A percentile compares a stretch with the other conserved stretches of the same genome.
These are phyloP conservation scores for Epichloe coenophiala DNA, from an alignment of 2,329 filamentous ascomycete genomes.

Conservation along the genomic window DNA sequence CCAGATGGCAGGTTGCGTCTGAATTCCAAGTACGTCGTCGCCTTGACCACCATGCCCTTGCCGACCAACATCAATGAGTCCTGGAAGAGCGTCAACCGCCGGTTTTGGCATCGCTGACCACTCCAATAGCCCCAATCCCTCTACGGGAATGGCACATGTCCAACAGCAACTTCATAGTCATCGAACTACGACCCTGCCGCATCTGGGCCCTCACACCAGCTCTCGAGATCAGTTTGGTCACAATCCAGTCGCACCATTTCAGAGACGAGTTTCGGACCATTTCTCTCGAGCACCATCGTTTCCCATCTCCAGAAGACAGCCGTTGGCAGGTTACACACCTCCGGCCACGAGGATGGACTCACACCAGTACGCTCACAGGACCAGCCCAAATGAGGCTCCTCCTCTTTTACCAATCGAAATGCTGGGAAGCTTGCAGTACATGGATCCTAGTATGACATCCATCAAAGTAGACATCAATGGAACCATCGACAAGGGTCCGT, in stretches of 20 bases:
- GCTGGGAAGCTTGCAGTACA: slow-evolving; percentile 48
- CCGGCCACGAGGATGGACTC: slow-evolving; percentile 37
- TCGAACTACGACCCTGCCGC: slow-evolving; percentile 36
- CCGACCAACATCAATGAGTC: slow-evolving; percentile 1
- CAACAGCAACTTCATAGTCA: slow-evolving; percentile 23
- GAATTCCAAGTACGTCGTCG: slow-evolving; percentile 39
- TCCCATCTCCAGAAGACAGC: slow-evolving; percentile 32
- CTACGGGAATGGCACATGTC: slow-evolving; percentile 44
- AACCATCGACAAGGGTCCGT: slow-evolving; percentile 82
- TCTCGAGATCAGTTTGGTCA: slow-evolving; percentile 39
- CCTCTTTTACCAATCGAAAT: slow-evolving; percentile 37
- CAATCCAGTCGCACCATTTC: slow-evolving; percentile 34
- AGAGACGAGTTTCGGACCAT: slow-evolving; percentile 33
- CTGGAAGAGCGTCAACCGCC: not conserved
- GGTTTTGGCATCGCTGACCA: slow-evolving; percentile 8
- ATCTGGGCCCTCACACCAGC: slow-evolving; percentile 33
- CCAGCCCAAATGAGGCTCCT: slow-evolving; percentile 29
- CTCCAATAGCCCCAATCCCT: slow-evolving; percentile 29
- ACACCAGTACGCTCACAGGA: slow-evolving; percentile 22
- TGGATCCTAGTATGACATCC: slow-evolving; percentile 30
- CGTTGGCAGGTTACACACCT: slow-evolving; percentile 30
- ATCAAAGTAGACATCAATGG: slow-evolving; percentile 64
- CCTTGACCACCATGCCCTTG: not conserved
- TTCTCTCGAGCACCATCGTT: slow-evolving; percentile 39
- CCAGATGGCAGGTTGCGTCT: slow-evolving; percentile 42